Conservation (phyloP, 768 basidiomycete genomes). For the Lepiota venenata region DNA sequence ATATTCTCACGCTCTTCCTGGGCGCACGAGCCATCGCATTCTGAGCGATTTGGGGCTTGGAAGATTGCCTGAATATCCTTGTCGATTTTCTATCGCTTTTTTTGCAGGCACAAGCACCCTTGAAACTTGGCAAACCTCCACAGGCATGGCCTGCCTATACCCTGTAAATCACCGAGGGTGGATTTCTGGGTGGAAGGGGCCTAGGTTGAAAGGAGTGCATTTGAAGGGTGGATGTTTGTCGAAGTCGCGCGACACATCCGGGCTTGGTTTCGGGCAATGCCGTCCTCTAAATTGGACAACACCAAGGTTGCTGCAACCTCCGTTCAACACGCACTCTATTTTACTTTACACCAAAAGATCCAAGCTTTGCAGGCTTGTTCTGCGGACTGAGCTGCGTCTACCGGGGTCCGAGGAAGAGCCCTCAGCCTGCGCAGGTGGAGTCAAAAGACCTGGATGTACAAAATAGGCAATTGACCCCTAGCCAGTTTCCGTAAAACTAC, state of each 20-base stretch:
- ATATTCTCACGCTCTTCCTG: slow-evolving; percentile 45
- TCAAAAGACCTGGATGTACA: too few species aligned
- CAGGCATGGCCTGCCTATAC: background rate
- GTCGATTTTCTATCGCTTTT: slow-evolving; percentile 23
- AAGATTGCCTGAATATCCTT: slow-evolving; percentile 40
- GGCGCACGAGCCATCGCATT: slow-evolving; percentile 49
- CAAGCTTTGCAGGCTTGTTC: too few species aligned
- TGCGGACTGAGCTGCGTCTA: too few species aligned
- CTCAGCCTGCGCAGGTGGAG: too few species aligned
- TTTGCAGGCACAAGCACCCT: slow-evolving; percentile 4
- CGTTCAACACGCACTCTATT: slow-evolving; percentile 2
- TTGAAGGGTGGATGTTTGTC: slow-evolving; percentile 14
- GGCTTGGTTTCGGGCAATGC: slow-evolving; percentile 17
- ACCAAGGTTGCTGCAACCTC: too few species aligned
- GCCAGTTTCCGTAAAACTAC: too few species aligned
- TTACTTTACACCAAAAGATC: too few species aligned
- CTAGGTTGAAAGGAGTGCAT: slow-evolving; percentile 9
- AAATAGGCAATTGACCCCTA: too few species aligned
- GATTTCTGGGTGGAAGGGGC: background rate
- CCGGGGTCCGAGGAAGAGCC: too few species aligned
- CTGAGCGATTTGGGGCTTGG: slow-evolving; percentile 46
- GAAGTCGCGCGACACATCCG: slow-evolving; percentile 13
- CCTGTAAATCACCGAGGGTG: background rate
- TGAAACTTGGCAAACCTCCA: slow-evolving; percentile 1
- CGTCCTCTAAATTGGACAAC: too few species aligned